Conservation (phyloP, 2,329 filamentous ascomycete genomes). For the Cryphonectria nitschkei region DNA sequence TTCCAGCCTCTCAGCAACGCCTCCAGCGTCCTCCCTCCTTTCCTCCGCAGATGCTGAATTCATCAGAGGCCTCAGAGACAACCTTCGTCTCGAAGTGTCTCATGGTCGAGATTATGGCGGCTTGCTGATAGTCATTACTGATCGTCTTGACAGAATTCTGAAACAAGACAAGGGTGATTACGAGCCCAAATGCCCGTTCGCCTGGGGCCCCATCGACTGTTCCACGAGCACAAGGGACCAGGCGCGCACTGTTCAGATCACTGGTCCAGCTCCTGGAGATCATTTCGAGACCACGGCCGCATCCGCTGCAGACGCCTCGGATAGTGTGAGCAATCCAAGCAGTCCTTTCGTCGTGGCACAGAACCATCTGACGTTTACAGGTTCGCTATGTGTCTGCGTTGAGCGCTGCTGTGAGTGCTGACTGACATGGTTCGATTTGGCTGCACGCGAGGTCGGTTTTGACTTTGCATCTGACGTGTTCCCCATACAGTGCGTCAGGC, state of each 20-base stretch:
- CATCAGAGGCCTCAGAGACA: constrained; percentile 4
- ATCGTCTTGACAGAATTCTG: constrained; percentile 12
- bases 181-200: background rate
- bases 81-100: constrained; percentile 1
- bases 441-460: background rate
- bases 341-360: background rate
- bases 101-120: constrained; percentile 20
- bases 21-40: background rate
- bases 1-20: too few relatives aligned
- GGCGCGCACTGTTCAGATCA: constrained; percentile 11
- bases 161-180: background rate
- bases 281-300: constrained; percentile 6
- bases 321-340: constrained; percentile 5
- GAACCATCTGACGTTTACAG: background rate
- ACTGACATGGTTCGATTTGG: background rate
- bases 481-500: constrained; percentile 11
- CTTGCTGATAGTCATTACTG: constrained; percentile 12
- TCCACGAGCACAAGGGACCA: background rate
- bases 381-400: constrained; percentile 16
- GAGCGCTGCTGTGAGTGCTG: constrained; percentile 19
- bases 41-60: constrained; percentile 18
- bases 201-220: constrained; percentile 12
- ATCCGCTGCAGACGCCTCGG: constrained; percentile 12
- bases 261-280: constrained; percentile 15
- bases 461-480: background rate